phyloP scores from a whole-genome alignment of 1,139 yeast species.

The Hyphopichia wangnamkhiaoensis region DNA sequence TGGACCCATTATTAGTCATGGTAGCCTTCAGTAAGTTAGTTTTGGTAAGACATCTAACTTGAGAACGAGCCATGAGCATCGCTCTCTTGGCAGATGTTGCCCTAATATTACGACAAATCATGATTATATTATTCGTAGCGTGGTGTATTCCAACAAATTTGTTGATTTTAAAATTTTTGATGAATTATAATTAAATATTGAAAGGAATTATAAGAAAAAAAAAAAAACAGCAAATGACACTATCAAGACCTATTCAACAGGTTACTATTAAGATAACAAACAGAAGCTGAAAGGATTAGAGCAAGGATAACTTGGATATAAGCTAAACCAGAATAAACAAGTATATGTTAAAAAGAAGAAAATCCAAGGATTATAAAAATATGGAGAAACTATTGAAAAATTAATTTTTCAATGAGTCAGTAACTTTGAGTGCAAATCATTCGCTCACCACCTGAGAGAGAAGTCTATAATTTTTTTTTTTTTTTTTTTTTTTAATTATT shows the following conservation, averaged over 20 bases:
- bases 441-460: neutral
- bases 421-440: neutral
- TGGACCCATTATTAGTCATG: slow-evolving; percentile 21
- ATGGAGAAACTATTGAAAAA: neutral
- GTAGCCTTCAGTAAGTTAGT: slow-evolving; percentile 37
- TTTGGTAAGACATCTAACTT: slow-evolving; percentile 34
- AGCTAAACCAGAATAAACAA: too few relatives aligned
- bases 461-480: neutral
- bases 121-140: slow-evolving; percentile 3
- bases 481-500: neutral
- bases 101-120: slow-evolving; percentile 12
- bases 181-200: too few relatives aligned
- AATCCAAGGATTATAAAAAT: neutral
- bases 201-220: neutral
- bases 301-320: neutral
- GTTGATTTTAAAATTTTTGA: too few relatives aligned
- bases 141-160: too few relatives aligned
- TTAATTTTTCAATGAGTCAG: slow-evolving; percentile 1
- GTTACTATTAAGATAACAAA: neutral
- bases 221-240: neutral
- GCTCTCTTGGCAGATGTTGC: slow-evolving; percentile 8
- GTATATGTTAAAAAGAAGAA: too few relatives aligned
- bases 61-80: slow-evolving; percentile 12
- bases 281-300: neutral
- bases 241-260: slow-evolving; percentile 3